phyloP scores from a whole-genome alignment of 2,329 filamentous ascomycete species.

The Drechslera avenae region DNA sequence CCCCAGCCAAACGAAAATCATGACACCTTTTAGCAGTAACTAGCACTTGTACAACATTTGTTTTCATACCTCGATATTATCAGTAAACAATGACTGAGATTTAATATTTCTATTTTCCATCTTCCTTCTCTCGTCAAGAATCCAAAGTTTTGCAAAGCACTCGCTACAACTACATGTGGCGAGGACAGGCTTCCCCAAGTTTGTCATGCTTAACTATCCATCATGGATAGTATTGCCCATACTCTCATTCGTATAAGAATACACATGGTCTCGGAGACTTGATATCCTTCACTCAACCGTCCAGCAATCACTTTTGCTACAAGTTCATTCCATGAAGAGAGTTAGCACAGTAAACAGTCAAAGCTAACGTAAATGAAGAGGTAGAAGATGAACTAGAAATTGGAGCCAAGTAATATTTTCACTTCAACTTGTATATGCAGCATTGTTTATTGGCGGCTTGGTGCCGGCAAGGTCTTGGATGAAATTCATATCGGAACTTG shows the following conservation, averaged over 20 bases:
- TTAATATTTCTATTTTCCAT: not conserved
- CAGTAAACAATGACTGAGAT: not conserved
- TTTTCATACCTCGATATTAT: not conserved
- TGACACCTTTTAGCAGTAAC: not conserved
- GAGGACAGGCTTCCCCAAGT: no score
- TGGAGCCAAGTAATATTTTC: not conserved
- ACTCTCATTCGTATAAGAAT: no score
- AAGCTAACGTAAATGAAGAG: not conserved
- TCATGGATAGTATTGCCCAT: no score
- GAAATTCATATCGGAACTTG: not conserved
- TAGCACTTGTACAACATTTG: conserved; percentile 1
- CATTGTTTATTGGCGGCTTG: not conserved
- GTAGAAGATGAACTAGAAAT: not conserved
- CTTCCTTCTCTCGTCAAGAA: no score
- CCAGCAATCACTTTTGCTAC: no score
- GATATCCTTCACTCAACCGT: no score
- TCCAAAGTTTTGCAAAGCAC: no score
- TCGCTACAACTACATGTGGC: no score
- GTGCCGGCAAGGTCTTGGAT: not conserved
- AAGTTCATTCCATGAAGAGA: no score
- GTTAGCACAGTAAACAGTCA: no score
- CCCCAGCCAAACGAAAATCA: conserved; percentile 41
- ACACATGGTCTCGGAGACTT: no score
- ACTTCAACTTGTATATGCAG: not conserved
- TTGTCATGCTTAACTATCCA: no score